These are phyloP conservation scores for Phoma sp. DNA, from an alignment of 2,329 filamentous ascomycete species.

Conservation along the genomic window DNA sequence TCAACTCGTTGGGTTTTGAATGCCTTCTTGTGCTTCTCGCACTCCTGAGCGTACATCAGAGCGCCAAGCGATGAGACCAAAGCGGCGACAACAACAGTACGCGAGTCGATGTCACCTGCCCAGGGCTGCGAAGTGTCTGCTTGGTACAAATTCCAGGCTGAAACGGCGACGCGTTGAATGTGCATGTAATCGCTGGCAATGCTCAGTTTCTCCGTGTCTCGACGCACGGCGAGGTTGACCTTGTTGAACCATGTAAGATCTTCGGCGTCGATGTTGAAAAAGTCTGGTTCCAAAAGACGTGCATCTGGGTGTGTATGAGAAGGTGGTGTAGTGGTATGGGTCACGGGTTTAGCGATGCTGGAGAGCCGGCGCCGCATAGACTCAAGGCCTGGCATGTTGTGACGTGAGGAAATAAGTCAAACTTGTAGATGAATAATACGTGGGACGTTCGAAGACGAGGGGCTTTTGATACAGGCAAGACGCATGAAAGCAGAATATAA, in stretches of 20 bases:
- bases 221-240: slow-evolving; percentile 38
- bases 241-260: slow-evolving; percentile 22
- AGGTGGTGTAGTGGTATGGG: neutral
- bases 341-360: slow-evolving; percentile 9
- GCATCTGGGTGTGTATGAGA: neutral
- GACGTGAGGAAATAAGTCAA: too few relatives aligned
- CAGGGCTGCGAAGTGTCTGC: slow-evolving; percentile 49
- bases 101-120: slow-evolving; percentile 52
- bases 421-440: too few relatives aligned
- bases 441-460: too few relatives aligned
- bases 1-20: neutral
- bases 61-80: slow-evolving; percentile 77
- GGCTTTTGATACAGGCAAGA: too few relatives aligned
- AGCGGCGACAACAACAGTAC: slow-evolving; percentile 69
- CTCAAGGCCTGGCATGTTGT: slow-evolving; percentile 15
- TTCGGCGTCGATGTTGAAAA: slow-evolving; percentile 15
- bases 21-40: slow-evolving; percentile 36
- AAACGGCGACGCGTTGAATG: slow-evolving; percentile 73
- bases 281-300: slow-evolving; percentile 20
- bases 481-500: neutral
- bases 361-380: slow-evolving; percentile 19
- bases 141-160: slow-evolving; percentile 68
- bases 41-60: slow-evolving; percentile 66
- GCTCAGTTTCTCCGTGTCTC: slow-evolving; percentile 73
- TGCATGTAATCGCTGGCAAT: slow-evolving; percentile 85